Percentiles rank a stretch among this genome's conserved stretches.
phyloP scores from a whole-genome alignment of 1,284 basidiomycete genomes.

The Papiliotrema fonsecae region DNA sequence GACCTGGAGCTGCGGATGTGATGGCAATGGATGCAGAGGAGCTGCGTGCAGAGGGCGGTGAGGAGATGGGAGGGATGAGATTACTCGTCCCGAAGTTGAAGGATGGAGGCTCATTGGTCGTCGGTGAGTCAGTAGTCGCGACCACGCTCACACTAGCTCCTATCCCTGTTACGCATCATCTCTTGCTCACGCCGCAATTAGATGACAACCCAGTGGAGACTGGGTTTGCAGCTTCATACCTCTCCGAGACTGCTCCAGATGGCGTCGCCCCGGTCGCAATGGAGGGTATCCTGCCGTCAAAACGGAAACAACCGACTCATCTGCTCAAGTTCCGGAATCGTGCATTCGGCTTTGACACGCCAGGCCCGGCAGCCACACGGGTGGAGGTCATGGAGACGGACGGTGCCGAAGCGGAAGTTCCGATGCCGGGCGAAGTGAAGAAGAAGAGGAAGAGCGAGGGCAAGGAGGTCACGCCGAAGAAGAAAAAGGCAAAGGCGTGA shows the following conservation, averaged over 20 bases:
- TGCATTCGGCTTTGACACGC: slow-evolving; percentile 33
- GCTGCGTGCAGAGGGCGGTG: slow-evolving; percentile 28
- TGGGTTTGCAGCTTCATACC: slow-evolving; percentile 17
- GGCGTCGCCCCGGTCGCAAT: slow-evolving; percentile 1
- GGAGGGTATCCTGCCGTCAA: slow-evolving; percentile 12
- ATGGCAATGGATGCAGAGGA: slow-evolving; percentile 21
- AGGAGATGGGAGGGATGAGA: slow-evolving; percentile 41
- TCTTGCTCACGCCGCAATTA: slow-evolving; percentile 34
- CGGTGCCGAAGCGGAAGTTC: background rate
- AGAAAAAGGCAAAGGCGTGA: slow-evolving; percentile 32
- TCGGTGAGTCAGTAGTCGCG: slow-evolving; percentile 26
- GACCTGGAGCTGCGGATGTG: slow-evolving; percentile 26
- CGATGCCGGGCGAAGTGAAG: slow-evolving; percentile 11
- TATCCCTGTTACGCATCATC: slow-evolving; percentile 29
- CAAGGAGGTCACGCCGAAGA: slow-evolving; percentile 16
- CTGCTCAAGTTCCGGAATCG: slow-evolving; percentile 42
- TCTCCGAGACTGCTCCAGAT: slow-evolving; percentile 13
- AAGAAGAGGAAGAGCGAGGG: slow-evolving; percentile 20
- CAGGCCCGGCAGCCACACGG: slow-evolving; percentile 21
- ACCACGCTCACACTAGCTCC: slow-evolving; percentile 24
- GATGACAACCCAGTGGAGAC: slow-evolving; percentile 2
- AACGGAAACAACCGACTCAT: slow-evolving; percentile 33
- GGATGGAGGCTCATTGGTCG: slow-evolving; percentile 28
- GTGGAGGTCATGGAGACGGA: slow-evolving; percentile 1
- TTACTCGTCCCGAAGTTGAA: slow-evolving; percentile 36